Conservation (phyloP, 2,329 filamentous ascomycete genomes). For the Venturia oleaginea region DNA sequence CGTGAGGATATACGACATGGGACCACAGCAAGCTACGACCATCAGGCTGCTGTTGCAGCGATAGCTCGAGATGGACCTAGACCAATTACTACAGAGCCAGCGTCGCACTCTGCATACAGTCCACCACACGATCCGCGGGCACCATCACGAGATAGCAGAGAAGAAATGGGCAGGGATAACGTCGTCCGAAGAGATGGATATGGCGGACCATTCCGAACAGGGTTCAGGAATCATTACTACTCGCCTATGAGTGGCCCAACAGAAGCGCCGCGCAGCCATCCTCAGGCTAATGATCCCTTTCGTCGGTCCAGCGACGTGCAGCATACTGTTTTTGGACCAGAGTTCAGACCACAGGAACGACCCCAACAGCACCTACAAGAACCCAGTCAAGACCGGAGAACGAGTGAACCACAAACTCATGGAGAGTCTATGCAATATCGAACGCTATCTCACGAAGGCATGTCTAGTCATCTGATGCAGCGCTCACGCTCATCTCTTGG, state of each 20-base stretch:
- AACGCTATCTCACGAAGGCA: constrained; percentile 17
- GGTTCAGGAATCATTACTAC: constrained; percentile 9
- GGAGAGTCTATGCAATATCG: constrained; percentile 4
- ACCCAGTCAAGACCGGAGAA: constrained; percentile 3
- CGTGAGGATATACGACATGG: background rate
- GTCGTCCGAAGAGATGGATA: constrained; percentile 5
- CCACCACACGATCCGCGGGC: constrained; percentile 20
- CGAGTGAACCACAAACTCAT: constrained; percentile 12
- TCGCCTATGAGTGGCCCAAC: background rate
- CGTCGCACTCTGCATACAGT: constrained; percentile 29
- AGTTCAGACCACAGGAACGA: constrained; percentile 8
- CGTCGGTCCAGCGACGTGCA: constrained; percentile 5
- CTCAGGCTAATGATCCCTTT: constrained; percentile 12
- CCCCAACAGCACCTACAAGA: background rate
- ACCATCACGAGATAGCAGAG: constrained; percentile 2
- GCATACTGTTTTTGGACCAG: background rate
- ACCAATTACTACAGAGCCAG: constrained; percentile 30
- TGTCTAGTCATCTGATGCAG: constrained; percentile 30
- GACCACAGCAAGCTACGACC: background rate
- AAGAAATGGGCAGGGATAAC: constrained; percentile 10
- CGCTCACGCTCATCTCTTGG: constrained; percentile 62
- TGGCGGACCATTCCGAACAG: background rate
- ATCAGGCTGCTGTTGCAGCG: constrained; percentile 15
- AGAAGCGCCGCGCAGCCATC: constrained; percentile 14
- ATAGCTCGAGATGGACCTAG: constrained; percentile 25